These are phyloP conservation scores for Avena sativa DNA, from an alignment of 176 grass and related monocot genomes.

Conservation along the genomic window DNA sequence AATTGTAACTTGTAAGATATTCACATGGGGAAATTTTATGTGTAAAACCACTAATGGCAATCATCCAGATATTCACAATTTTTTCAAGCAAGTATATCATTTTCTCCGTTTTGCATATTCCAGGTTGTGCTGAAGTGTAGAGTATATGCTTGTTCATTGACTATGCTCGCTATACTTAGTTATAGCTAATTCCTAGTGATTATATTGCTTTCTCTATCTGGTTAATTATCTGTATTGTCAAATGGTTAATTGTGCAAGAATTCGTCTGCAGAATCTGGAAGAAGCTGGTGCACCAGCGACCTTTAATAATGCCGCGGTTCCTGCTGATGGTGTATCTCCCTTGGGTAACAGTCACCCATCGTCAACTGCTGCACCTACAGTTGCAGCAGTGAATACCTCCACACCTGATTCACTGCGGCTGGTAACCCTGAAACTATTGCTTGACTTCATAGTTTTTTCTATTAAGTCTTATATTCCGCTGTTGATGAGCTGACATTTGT, in stretches of 20 bases:
- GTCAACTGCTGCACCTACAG: constrained; percentile 55
- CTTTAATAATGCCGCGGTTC: constrained; percentile 61
- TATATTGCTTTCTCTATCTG: background rate
- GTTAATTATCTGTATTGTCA: constrained; percentile 25
- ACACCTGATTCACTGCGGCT: constrained; percentile 84
- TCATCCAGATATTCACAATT: constrained; percentile 14
- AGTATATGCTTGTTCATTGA: background rate
- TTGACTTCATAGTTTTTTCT: constrained; percentile 5
- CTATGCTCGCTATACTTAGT: background rate
- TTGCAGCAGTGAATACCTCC: constrained; percentile 57
- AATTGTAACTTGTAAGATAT: constrained; percentile 18
- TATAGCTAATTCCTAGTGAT: constrained; percentile 22
- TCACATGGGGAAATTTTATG: background rate
- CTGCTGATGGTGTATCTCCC: constrained; percentile 64
- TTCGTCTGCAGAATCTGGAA: constrained; percentile 57
- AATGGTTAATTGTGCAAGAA: constrained; percentile 33
- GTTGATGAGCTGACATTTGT: constrained; percentile 29
- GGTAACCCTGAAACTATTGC: constrained; percentile 61
- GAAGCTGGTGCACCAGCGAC: constrained; percentile 52
- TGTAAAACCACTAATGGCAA: background rate
- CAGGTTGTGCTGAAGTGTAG: background rate
- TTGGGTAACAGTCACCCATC: constrained; percentile 47
- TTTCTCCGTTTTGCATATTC: background rate
- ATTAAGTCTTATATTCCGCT: background rate
- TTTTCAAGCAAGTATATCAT: constrained; percentile 13